Evolutionary conservation across 495 filamentous ascomycete species (phyloP), one percentile per base, ranked within the genome.

Genomic region (Lentithecium fluviatile): DNA sequence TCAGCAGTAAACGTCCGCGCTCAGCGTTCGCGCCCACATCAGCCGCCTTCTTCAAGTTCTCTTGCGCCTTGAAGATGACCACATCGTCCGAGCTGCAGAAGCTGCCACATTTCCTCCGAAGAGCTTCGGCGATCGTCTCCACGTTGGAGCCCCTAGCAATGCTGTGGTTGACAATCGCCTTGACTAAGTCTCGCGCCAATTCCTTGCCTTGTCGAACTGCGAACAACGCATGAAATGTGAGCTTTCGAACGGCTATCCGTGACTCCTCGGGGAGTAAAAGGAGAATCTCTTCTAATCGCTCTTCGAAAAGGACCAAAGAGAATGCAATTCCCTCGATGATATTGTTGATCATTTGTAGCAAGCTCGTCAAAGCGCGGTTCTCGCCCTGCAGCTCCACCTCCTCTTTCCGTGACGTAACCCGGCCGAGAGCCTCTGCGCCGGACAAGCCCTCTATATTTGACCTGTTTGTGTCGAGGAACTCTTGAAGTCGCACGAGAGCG

Each of bases 21-120:
- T 91, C 91, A 5, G 84, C 82, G 58, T 90, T 89, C 15, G 83
- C 76, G 24, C 85, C 83, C 17, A 85, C 82, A 73, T 97, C 93
- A 0, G 83, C 83, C 1, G 91, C 94, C 59, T 86, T 84, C 74
- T 95, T 94, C 47, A 97, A 78, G 58, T 90, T 83, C 71, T 99
- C 94, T 72, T 97, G 92, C 6, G 95, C 95, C 74, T 96, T 97
- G 83, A 97, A 99, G 49, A 96, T 90, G 36, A 97, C 84, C 0
- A 96, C 92, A 76, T 99, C 94, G 49, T 97, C 92, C 1, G 92
- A 85, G 60, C 90, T 95, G 78, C 94, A 99, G 79, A 99, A 97
- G 70, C 85, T 94, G 45, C 94, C 95, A 64, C 94, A 99, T 59
- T 90, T 83, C 65, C 95, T 80, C 21, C 94, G 81, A 19, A 99